Percentiles rank a stretch among this genome's conserved stretches.
Evolutionary conservation across 2,329 filamentous ascomycete species (phyloP).

Genomic region (Fusarium pseudoanthophilum): DNA sequence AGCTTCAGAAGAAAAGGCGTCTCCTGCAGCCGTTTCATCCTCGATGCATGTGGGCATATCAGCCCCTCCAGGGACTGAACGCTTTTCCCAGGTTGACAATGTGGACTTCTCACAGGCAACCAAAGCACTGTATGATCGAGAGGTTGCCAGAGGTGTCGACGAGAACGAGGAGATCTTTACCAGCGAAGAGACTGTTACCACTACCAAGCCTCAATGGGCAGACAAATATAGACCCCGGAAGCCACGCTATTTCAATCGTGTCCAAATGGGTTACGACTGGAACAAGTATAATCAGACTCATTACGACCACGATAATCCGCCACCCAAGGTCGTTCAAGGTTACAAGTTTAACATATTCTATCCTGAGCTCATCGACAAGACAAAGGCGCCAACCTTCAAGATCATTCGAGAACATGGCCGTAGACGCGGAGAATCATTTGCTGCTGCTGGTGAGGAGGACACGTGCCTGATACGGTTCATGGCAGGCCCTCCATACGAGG

Average conservation of each 20-base stretch:
- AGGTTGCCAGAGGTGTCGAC: slow-evolving; percentile 88
- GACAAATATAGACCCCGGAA: slow-evolving; percentile 89
- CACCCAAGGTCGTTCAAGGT: slow-evolving; percentile 96
- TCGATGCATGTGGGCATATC: slow-evolving; percentile 47
- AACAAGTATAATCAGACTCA: slow-evolving; percentile 99
- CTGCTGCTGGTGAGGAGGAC: slow-evolving; percentile 93
- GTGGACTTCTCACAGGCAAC: slow-evolving; percentile 89
- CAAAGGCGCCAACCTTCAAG: slow-evolving; percentile 93
- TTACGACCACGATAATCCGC: slow-evolving; percentile 98
- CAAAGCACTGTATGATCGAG: slow-evolving; percentile 89
- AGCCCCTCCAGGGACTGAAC: slow-evolving; percentile 66
- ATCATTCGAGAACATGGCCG: slow-evolving; percentile 94
- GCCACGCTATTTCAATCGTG: slow-evolving; percentile 95
- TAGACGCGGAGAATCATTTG: slow-evolving; percentile 89
- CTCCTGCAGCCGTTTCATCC: slow-evolving; percentile 27
- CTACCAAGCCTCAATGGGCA: slow-evolving; percentile 79
- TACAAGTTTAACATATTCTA: slow-evolving; percentile 99
- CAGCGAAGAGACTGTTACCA: slow-evolving; percentile 77
- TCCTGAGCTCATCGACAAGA: slow-evolving; percentile 94
- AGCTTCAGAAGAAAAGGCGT: slow-evolving; percentile 16
- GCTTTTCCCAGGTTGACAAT: slow-evolving; percentile 75
- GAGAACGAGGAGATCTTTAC: slow-evolving; percentile 98
- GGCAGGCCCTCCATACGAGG: slow-evolving; percentile 93
- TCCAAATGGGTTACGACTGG: slow-evolving; percentile 99
- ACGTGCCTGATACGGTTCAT: slow-evolving; percentile 97